phyloP scores from a whole-genome alignment of 805 yeast species.

The Candida glaebosa region DNA sequence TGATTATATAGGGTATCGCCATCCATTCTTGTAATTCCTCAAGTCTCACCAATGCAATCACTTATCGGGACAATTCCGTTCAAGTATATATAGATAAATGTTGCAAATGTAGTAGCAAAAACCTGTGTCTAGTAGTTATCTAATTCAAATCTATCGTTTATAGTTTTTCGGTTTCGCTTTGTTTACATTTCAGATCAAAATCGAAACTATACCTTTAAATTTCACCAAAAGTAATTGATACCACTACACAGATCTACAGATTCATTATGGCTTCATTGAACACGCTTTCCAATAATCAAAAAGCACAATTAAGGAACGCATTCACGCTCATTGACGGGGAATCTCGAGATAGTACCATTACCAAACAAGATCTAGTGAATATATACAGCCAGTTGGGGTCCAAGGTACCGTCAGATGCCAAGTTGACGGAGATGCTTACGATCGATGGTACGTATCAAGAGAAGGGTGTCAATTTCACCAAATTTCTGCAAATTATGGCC shows the following conservation, averaged over 20 bases:
- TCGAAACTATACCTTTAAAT: not conserved
- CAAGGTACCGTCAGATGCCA: conserved; percentile 37
- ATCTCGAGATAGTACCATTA: conserved; percentile 61
- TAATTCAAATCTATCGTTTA: no score
- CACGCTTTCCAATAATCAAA: conserved; percentile 56
- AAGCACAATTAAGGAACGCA: conserved; percentile 65
- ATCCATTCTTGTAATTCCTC: conserved; percentile 6
- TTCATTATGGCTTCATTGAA: conserved; percentile 26
- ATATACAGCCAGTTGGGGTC: conserved; percentile 54
- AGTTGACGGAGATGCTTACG: conserved; percentile 49
- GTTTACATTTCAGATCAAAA: not conserved
- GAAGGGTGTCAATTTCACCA: conserved; percentile 54
- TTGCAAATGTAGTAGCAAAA: no score
- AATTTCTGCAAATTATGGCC: conserved; percentile 62
- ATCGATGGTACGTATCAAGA: conserved; percentile 18
- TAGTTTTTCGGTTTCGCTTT: not conserved
- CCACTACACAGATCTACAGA: not conserved
- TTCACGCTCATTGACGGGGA: conserved; percentile 81
- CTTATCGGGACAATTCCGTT: no score
- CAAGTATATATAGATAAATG: no score
- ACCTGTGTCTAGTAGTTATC: no score
- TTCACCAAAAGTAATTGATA: not conserved
- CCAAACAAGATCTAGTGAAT: conserved; percentile 51
- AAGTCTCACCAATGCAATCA: no score
- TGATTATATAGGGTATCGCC: conserved; percentile 33